Base-by-base conservation (phyloP, 805 yeast species). In the Candida chilensis region DNA sequence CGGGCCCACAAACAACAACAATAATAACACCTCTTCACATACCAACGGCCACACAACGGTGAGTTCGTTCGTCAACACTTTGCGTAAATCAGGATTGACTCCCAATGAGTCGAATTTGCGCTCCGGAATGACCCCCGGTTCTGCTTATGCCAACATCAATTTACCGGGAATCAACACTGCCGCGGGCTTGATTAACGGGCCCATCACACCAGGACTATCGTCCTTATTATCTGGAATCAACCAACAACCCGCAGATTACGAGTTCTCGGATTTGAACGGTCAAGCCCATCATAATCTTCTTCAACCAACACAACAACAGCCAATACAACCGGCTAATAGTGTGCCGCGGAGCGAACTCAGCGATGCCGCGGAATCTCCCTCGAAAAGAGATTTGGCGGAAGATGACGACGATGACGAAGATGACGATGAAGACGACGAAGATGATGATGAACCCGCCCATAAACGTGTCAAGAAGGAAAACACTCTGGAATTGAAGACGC, bases 71-170 rank as follows among this genome's bases (percentile, higher is more conserved):
- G 11, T 17, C 17, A 14, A 15, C 27, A 16, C 27, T 22, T 11
- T 4, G 16, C 27, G 13, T 17, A 7, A 12, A 37, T 50, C 83
- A 0, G 90, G 86, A 0, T 57, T 84, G 27, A 78, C 87, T 0
- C 92, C 92, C 3, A 81, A 77, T 49, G 94, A 83, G 46, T 71
- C 85, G 4, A 68, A 75, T 29, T 40, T 84, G 29, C 64, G 94
- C 39, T 63, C 83, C 0, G 90, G 92, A 0, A 48, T 79, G 17
- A 78, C 88, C 0, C 88, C 88, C 0, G 83, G 77, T 2, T 67
- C 60, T n/a, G 52, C 55, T 47, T 48, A 64, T 20, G 48, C 64
- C 33, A 49, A 55, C 22, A 53, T 32, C 29, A 63, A 37, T 35
- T 50, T 44, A 36, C 69, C 46, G 20, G 68, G 57, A 30, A 50